Conservation (phyloP, 441 rosid species). For the Adansonia rubrostipa region DNA sequence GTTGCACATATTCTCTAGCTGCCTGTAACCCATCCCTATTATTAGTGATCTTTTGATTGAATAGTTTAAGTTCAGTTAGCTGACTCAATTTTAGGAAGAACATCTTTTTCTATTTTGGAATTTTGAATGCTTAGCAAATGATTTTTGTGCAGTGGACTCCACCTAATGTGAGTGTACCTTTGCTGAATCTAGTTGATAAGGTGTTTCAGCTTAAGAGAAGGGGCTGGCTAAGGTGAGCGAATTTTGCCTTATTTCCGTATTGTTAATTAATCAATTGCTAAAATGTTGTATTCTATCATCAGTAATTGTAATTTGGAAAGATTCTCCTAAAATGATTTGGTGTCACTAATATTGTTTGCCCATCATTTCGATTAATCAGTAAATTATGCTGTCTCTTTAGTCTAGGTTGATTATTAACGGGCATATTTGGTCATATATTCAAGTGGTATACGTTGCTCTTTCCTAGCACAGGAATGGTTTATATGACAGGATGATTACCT, state of each 20-base stretch:
- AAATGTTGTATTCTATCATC: neutral
- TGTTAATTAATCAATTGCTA: conserved; percentile 22
- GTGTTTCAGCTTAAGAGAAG: conserved; percentile 95
- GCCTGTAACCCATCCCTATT: neutral
- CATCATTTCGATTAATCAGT: neutral
- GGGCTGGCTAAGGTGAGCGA: conserved; percentile 93
- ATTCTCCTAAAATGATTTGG: neutral
- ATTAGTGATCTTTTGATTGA: neutral
- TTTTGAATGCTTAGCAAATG: conserved; percentile 11
- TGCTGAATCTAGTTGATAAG: conserved; percentile 94
- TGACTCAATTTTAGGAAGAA: neutral
- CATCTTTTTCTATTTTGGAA: neutral
- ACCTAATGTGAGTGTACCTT: conserved; percentile 89
- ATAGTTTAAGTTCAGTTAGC: neutral
- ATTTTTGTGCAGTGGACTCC: conserved; percentile 84
- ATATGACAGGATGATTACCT: neutral
- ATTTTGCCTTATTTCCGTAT: conserved; percentile 13
- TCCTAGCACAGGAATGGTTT: neutral
- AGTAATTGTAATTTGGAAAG: neutral
- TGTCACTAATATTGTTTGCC: neutral
- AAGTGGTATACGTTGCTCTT: neutral
- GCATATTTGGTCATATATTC: neutral
- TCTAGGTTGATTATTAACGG: conserved; percentile 5
- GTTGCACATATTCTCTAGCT: conserved; percentile 6
- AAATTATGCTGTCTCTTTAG: neutral